Conservation (phyloP, 2,329 filamentous ascomycete genomes). For the Leptographium galeiforme region DNA sequence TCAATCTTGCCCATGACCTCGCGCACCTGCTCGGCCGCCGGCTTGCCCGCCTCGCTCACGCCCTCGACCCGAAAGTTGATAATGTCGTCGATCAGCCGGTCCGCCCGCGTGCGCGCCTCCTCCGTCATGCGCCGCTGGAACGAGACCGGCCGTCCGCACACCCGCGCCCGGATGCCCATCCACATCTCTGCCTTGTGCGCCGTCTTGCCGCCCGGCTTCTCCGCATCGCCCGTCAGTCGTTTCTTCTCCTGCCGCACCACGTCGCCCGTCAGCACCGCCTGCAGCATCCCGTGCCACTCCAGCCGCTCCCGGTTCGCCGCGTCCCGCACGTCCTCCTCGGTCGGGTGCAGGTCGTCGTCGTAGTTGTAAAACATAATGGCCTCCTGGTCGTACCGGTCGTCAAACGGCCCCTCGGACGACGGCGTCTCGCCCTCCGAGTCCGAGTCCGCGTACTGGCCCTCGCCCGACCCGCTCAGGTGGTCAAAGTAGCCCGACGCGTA, state of each 20-base stretch:
- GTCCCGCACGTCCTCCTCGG: constrained; percentile 78
- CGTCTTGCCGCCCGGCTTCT: constrained; percentile 41
- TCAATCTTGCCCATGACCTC: constrained; percentile 86
- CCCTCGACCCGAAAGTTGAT: constrained; percentile 91
- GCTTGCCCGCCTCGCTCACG: constrained; percentile 79
- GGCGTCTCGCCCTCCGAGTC: constrained; percentile 87
- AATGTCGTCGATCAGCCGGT: constrained; percentile 70
- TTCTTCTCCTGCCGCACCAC: constrained; percentile 98
- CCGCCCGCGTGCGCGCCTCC: constrained; percentile 61
- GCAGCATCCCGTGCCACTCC: constrained; percentile 97
- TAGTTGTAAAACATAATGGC: constrained; percentile 87
- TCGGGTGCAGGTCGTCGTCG: constrained; percentile 77
- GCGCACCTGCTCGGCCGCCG: constrained; percentile 75
- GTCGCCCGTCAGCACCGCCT: constrained; percentile 88
- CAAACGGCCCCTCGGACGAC: constrained; percentile 68
- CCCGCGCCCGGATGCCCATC: constrained; percentile 73
- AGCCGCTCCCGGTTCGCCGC: constrained; percentile 78
- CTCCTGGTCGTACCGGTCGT: constrained; percentile 82
- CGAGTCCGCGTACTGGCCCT: constrained; percentile 56
- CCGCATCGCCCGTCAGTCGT: constrained; percentile 66
- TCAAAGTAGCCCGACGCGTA: constrained; percentile 57
- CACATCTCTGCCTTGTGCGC: constrained; percentile 73
- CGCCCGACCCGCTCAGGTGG: constrained; percentile 37
- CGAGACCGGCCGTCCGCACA: constrained; percentile 70
- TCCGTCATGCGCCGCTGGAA: constrained; percentile 82